phyloP scores from a whole-genome alignment of 805 yeast species.

The Schwanniomyces pseudopolymorphus region DNA sequence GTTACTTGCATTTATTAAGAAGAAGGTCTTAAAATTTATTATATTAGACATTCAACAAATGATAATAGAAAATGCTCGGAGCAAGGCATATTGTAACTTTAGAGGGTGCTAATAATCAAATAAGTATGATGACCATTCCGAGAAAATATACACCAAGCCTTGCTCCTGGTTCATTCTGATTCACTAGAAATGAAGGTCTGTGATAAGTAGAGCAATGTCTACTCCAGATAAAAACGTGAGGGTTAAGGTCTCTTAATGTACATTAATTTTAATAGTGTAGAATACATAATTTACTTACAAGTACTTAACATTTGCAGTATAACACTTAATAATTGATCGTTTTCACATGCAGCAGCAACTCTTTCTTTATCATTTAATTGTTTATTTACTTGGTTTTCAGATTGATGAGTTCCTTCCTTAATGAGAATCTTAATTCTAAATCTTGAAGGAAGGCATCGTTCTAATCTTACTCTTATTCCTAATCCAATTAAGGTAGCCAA shows the following conservation, averaged over 20 bases:
- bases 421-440: conserved; percentile 76
- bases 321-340: conserved; percentile 86
- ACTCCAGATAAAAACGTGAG: too few relatives aligned
- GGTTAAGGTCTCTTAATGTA: conserved; percentile 2
- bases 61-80: conserved; percentile 32
- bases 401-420: conserved; percentile 92
- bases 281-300: conserved; percentile 43
- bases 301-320: conserved; percentile 88
- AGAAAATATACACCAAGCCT: too few relatives aligned
- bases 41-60: conserved; percentile 36
- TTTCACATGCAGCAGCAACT: conserved; percentile 98
- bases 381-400: conserved; percentile 93
- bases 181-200: too few relatives aligned
- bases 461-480: conserved; percentile 89
- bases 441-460: conserved; percentile 82
- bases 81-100: conserved; percentile 8
- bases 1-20: conserved; percentile 37
- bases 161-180: too few relatives aligned
- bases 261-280: not conserved
- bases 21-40: conserved; percentile 33
- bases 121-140: not conserved
- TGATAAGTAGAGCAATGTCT: too few relatives aligned
- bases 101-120: not conserved
- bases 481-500: conserved; percentile 93
- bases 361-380: conserved; percentile 97